Evolutionary conservation across 225 moss, liverwort and hornwort genomes (phyloP), one percentile per base, ranked within the genome.

Genomic region (Pseudisothecium myosuroides): DNA sequence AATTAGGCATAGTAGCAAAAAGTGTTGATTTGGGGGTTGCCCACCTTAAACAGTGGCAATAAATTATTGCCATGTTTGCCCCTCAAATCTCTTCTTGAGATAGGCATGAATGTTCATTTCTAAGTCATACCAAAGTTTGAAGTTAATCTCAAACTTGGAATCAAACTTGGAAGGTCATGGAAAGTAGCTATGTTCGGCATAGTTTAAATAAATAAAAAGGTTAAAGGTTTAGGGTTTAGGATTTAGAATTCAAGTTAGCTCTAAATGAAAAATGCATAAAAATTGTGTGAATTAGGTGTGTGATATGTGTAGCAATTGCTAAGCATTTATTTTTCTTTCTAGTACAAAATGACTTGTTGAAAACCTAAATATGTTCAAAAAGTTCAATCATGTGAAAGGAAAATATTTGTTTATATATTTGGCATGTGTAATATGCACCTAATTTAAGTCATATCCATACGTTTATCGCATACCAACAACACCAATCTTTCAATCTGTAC

Each of bases 171-270:
- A 67, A 67, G 21, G 7, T n/a, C 3, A 67, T 37, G 7, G n/a
- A n/a, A 37, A 22, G 12, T 67, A 67, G 21, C 37, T 0, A 0
- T 7, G 7, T 22, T 67, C 4, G 0, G 0, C 6, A 11, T 22
- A 2, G 21, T 37, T 18, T 65, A 36, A 65, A 65, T 36, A 37
- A 67, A 36, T 65, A 36, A 10, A 11, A 21, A 36, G 17, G 18
- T 19, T 66, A n/a, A n/a, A n/a, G n/a, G n/a, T n/a, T 66, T 54
- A 37, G 66, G 11, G 36, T 20, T 20, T 20, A 37, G 11, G 10
- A 12, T 37, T 67, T 37, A 20, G 11, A 21, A 2, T 67, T 67
- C 22, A 22, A 37, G 22, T 67, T 22, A 67, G 12, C 2, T 21
- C 22, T 67, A 22, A 37, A 21, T 67, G 12, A 67, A 37, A 67